Conservation (phyloP, 176 grass and related monocot species). For the Zoysia pacifica region DNA sequence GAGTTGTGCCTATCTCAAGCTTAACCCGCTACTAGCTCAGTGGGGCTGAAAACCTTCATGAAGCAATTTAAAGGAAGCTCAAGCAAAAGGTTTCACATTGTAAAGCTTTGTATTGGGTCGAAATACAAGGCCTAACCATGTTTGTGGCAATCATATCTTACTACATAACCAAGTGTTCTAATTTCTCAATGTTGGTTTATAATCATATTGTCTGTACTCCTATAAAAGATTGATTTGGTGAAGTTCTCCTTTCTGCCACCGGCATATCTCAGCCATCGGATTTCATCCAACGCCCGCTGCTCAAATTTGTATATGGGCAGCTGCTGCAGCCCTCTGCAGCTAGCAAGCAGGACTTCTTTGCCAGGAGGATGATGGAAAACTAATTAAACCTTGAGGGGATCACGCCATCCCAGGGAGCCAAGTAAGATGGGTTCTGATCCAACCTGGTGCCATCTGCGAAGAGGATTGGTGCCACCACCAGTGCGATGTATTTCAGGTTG, state of each 20-base stretch:
- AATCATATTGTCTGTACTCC: too few species aligned
- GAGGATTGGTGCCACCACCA: constrained; percentile 44
- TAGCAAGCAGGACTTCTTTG: constrained; percentile 36
- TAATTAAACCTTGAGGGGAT: constrained; percentile 74
- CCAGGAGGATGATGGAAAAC: constrained; percentile 86
- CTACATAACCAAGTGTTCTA: neutral
- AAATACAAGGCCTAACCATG: neutral
- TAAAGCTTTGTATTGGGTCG: neutral
- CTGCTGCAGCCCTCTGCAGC: too few species aligned
- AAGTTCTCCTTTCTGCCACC: too few species aligned
- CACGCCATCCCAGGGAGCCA: constrained; percentile 88
- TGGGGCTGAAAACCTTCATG: neutral
- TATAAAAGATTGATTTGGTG: too few species aligned
- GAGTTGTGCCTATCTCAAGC: neutral
- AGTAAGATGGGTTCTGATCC: constrained; percentile 91
- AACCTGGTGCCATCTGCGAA: constrained; percentile 61
- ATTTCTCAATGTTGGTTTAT: neutral
- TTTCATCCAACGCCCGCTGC: too few species aligned
- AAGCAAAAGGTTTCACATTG: neutral
- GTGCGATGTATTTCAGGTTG: constrained; percentile 75
- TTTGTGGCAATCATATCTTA: neutral
- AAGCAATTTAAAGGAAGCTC: neutral
- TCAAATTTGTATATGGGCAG: too few species aligned
- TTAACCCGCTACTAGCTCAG: neutral
- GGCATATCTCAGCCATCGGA: too few species aligned